These are phyloP conservation scores for Herpotrichia juniperi DNA, from an alignment of 2,329 filamentous ascomycete species.

Conservation along the genomic window DNA sequence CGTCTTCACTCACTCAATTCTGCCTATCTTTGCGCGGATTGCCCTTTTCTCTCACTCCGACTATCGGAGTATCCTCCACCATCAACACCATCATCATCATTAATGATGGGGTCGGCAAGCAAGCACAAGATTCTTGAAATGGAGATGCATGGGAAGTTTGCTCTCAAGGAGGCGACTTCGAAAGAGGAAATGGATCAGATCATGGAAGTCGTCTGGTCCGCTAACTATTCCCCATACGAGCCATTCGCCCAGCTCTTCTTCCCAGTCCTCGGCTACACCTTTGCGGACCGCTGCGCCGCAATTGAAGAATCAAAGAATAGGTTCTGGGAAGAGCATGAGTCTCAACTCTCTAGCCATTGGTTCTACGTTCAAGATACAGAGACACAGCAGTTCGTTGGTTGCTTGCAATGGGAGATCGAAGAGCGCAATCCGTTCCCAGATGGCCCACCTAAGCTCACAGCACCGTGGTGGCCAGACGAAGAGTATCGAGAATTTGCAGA, in stretches of 20 bases:
- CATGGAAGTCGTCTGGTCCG: conserved; percentile 41
- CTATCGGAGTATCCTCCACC: neutral
- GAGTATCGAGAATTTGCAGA: conserved; percentile 42
- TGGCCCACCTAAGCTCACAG: conserved; percentile 29
- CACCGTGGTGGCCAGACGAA: conserved; percentile 44
- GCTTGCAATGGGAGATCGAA: conserved; percentile 39
- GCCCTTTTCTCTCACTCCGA: neutral
- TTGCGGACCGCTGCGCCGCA: conserved; percentile 29
- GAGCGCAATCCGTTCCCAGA: conserved; percentile 35
- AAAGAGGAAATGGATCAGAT: conserved; percentile 37
- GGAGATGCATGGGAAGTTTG: conserved; percentile 20
- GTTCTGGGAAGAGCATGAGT: conserved; percentile 35
- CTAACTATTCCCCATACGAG: conserved; percentile 43
- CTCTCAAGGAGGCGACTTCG: conserved; percentile 31
- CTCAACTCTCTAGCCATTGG: conserved; percentile 38
- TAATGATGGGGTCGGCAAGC: conserved; percentile 27
- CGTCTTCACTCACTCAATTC: neutral
- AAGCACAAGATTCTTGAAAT: conserved; percentile 9
- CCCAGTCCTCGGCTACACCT: conserved; percentile 36
- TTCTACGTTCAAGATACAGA: conserved; percentile 34
- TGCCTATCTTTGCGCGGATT: neutral
- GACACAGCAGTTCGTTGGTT: conserved; percentile 30
- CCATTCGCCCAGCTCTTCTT: conserved; percentile 42
- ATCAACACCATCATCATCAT: neutral
- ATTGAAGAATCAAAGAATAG: conserved; percentile 36